phyloP scores from a whole-genome alignment of 371 early-diverging fungal species.

The Apophysomyces elegans region DNA sequence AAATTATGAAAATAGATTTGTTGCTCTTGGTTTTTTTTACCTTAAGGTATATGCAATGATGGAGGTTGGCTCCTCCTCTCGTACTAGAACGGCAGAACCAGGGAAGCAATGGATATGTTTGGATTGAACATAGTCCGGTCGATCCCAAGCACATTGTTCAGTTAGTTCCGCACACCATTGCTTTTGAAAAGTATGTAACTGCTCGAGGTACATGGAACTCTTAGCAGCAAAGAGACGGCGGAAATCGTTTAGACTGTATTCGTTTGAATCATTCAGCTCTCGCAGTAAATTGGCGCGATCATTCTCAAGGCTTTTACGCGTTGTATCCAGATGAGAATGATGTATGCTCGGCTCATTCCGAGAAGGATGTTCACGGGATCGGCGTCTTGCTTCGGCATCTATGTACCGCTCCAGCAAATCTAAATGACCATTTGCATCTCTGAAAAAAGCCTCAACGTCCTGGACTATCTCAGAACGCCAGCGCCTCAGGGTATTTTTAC shows the following conservation, averaged over 20 bases:
- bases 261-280: constrained; percentile 22
- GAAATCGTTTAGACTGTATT: constrained; percentile 43
- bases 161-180: constrained; percentile 25
- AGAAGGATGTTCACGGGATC: not conserved
- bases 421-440: constrained; percentile 25
- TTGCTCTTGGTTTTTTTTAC: constrained; percentile 28
- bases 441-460: constrained; percentile 37
- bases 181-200: constrained; percentile 41
- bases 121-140: constrained; percentile 45
- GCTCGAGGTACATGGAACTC: constrained; percentile 26
- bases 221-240: constrained; percentile 38
- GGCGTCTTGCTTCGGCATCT: constrained; percentile 20
- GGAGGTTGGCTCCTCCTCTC: constrained; percentile 91
- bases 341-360: not conserved
- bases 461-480: constrained; percentile 20
- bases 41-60: constrained; percentile 87
- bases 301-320: constrained; percentile 14
- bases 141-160: constrained; percentile 35
- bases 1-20: not conserved
- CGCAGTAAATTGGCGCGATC: constrained; percentile 25
- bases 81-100: constrained; percentile 82
- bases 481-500: constrained; percentile 11
- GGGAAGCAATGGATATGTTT: constrained; percentile 74
- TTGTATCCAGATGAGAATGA: constrained; percentile 16
- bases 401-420: constrained; percentile 24